Base-by-base conservation (phyloP, 495 filamentous ascomycete genomes). In the Aspergillus wentii region DNA sequence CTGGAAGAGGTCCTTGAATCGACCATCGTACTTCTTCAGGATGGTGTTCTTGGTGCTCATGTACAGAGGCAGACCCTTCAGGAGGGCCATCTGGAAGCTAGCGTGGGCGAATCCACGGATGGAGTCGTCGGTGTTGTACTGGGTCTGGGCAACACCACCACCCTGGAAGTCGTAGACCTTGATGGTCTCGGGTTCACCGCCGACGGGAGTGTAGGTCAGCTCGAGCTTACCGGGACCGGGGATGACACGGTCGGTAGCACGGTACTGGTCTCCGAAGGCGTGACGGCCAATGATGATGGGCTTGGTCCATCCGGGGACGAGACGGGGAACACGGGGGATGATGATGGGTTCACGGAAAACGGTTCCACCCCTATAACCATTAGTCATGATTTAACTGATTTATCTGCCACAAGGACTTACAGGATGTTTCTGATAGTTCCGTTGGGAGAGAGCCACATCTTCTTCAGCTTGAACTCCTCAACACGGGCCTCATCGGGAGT, bases 41-140 rank as follows among this genome's bases (percentile, higher is more conserved):
- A 98, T 98, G 43, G 92, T 98, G 71, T 97, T 96, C 82, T 98
- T 98, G 61, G 92, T 98, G 77, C 85, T 92, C 89, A 97, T 88
- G 69, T 97, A 98, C 51, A 98, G 69, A 13, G 92, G 92, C 29
- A 95, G 66, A 41, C 68, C 69, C 78, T 95, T 94, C 61, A 77
- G 72, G 20, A 98, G 66, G 14, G 92, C 92, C 44, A 94, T 75
- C 78, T 95, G 94, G 81, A 98, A 97, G 49, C 79, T 85, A 35
- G 92, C 85, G 54, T 96, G 92, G 38, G 92, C 92, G 56, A 98
- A 98, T 32, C 92, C 92, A 17, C 68, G 62, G 59, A 98, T 98
- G 48, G 85, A 91, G 46, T 96, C 92, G 49, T 90, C 80, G 26
- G 92, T 97, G 76, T 98, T 98, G 76, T 97, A 98, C 75, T 92